Evolutionary conservation across 305 asterid genomes (phyloP).

Genomic region (Fraxinus floribunda): DNA sequence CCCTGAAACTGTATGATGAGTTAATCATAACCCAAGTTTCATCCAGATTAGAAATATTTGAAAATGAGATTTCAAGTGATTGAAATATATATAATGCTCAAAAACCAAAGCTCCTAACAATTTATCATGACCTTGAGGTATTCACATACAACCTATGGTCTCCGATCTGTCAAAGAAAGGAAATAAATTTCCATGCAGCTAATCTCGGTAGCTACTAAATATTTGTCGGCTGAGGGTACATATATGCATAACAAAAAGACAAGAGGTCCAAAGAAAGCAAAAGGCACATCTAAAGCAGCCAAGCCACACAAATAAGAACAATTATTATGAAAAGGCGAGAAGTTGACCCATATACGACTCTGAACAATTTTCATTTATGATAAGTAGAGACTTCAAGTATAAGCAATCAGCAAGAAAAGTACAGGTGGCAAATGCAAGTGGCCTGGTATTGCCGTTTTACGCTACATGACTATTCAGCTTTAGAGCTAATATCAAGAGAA

Average conservation of each 20-base stretch:
- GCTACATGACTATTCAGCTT: background rate
- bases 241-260: background rate
- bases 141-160: background rate
- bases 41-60: background rate
- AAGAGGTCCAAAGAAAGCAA: background rate
- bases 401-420: background rate
- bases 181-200: background rate
- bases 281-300: background rate
- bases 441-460: background rate
- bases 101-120: background rate
- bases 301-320: background rate
- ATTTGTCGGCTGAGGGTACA: background rate
- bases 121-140: background rate
- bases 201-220: background rate
- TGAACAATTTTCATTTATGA: background rate
- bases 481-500: background rate
- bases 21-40: slow-evolving; percentile 21
- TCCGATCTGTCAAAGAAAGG: background rate
- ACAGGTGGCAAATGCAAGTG: background rate
- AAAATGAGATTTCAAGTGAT: background rate
- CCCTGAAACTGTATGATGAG: slow-evolving; percentile 48
- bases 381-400: background rate
- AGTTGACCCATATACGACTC: background rate
- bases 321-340: background rate
- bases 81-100: background rate